phyloP scores from a whole-genome alignment of 2,329 filamentous ascomycete genomes.

The Helotiales sp. region DNA sequence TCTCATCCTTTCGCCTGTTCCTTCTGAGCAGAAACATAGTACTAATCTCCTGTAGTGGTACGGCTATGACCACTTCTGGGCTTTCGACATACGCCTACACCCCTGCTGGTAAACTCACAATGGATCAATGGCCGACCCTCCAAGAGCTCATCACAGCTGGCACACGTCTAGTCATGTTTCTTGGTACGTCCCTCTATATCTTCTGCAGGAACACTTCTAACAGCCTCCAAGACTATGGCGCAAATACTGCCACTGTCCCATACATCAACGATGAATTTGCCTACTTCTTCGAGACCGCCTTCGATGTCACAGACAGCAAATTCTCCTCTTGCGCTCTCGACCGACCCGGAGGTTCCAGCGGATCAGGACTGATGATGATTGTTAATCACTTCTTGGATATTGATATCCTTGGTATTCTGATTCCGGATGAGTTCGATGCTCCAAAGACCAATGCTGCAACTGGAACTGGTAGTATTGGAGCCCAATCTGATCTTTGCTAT shows the following conservation, averaged over 20 bases:
- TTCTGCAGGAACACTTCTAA: background rate
- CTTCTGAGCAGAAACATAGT: no score
- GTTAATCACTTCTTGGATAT: slow-evolving; percentile 67
- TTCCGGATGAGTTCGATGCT: slow-evolving; percentile 50
- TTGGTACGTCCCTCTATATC: slow-evolving; percentile 48
- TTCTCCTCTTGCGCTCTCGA: slow-evolving; percentile 67
- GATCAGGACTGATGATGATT: slow-evolving; percentile 51
- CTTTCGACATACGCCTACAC: slow-evolving; percentile 30
- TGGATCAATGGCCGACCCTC: slow-evolving; percentile 63
- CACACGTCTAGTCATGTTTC: slow-evolving; percentile 69
- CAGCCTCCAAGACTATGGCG: slow-evolving; percentile 14
- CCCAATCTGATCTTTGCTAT: slow-evolving; percentile 48
- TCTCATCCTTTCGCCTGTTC: no score
- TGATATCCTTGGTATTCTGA: slow-evolving; percentile 44
- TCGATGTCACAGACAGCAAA: slow-evolving; percentile 52
- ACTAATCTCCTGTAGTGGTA: no score
- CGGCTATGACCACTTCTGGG: slow-evolving; percentile 25
- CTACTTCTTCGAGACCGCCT: slow-evolving; percentile 73
- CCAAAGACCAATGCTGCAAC: slow-evolving; percentile 48
- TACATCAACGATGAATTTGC: slow-evolving; percentile 66
- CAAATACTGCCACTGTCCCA: slow-evolving; percentile 39
- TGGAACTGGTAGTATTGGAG: slow-evolving; percentile 52
- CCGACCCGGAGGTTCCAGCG: slow-evolving; percentile 51
- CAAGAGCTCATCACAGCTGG: slow-evolving; percentile 61
- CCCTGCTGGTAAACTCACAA: slow-evolving; percentile 23